Evolutionary conservation across 1,284 basidiomycete genomes (phyloP), one percentile per base, ranked within the genome.

Genomic region (Sparassis latifolia): DNA sequence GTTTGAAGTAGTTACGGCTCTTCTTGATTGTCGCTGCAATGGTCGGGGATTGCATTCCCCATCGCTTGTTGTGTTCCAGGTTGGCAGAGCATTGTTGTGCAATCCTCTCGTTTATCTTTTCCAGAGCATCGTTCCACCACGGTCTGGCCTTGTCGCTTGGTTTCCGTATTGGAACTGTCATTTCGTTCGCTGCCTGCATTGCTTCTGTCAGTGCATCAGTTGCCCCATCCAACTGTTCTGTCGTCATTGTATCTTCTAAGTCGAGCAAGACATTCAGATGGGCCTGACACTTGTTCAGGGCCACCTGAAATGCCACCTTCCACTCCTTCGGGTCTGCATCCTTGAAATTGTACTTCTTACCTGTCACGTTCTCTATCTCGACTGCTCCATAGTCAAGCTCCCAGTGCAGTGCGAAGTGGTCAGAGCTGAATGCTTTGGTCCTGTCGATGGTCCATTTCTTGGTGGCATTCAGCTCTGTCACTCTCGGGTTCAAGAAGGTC

Each of bases 401-500:
- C 43, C 47, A 52, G 6, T 42, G n/a, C 28, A 50, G 44, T 31
- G 48, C 51, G 5, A 44, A 50, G 48, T 52, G 51, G 44, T 52
- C 51, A 20, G 51, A 52, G 2, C 48, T 43, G 40, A 40, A 49
- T 4, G 47, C 31, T 2, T 7, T 39, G 4, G 27, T 27, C 5
- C 29, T 9, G 37, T 50, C 48, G 12, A 50, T 33, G 27, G 12
- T 27, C 51, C 51, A 52, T 4, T 41, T 7, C 37, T 29, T 12
- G 5, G 39, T 32, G 4, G 38, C 27, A 30, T 51, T 39, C 3
- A 47, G 30, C 27, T 10, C 31, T 46, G 39, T 41, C 5, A 44
- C 49, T 10, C 12, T 42, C 28, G 44, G 44, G 39, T 51, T 51
- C 3, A 41, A 12, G 45, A 51, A 51, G 3, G 44, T 47, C 3